Conservation (phyloP, 1,284 basidiomycete genomes). For the Anthracocystis walkeri region DNA sequence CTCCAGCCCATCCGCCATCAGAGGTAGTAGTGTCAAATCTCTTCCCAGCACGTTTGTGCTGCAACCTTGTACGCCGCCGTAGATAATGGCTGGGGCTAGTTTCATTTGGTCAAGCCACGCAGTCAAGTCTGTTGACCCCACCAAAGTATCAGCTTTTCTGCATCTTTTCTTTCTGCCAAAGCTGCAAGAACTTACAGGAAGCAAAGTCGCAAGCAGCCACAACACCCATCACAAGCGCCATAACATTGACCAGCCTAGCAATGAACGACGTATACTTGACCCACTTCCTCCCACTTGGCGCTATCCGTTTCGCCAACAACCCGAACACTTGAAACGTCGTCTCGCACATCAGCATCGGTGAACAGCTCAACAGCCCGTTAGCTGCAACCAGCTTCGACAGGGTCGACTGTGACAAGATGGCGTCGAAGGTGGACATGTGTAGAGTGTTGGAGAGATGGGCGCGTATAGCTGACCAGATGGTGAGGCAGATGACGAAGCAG, state of each 20-base stretch:
- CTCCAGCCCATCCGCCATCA: constrained; percentile 27
- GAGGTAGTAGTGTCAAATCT: constrained; percentile 36
- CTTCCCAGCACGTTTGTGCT: constrained; percentile 24
- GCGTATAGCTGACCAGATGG: constrained; percentile 20
- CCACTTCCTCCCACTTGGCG: constrained; percentile 17
- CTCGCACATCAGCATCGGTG: constrained; percentile 36
- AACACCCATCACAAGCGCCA: constrained; percentile 32
- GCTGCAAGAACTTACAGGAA: constrained; percentile 24
- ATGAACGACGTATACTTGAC: constrained; percentile 20
- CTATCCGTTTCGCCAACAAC: constrained; percentile 25
- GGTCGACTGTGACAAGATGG: constrained; percentile 2
- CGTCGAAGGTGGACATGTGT: constrained; percentile 4
- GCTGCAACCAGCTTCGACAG: constrained; percentile 21
- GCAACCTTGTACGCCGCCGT: constrained; percentile 3
- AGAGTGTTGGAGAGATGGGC: constrained; percentile 19
- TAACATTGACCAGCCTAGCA: constrained; percentile 22
- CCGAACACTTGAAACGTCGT: constrained; percentile 40
- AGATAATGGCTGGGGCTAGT: constrained; percentile 4
- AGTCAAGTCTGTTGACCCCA: constrained; percentile 10
- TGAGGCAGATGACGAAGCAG: constrained; percentile 25
- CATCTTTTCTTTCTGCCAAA: not conserved
- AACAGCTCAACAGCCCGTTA: constrained; percentile 27
- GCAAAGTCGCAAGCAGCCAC: constrained; percentile 26
- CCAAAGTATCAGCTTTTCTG: not conserved
- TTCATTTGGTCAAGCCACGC: constrained; percentile 19